Conservation (phyloP, 768 basidiomycete genomes). For the Leccinum disarticulatum region DNA sequence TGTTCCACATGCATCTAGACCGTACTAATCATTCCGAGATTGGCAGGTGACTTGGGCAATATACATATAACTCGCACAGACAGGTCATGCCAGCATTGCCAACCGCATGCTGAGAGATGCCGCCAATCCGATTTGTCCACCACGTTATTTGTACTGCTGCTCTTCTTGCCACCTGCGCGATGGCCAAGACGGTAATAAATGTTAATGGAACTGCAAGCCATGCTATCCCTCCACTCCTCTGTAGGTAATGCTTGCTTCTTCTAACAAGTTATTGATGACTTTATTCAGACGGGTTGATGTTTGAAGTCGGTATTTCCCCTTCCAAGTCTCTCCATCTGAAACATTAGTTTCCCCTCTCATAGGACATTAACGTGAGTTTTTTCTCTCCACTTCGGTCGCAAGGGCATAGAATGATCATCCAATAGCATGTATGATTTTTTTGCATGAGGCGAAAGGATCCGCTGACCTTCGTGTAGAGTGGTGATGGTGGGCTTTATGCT, state of each 20-base stretch:
- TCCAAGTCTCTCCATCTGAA: neutral
- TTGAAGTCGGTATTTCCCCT: conserved; percentile 42
- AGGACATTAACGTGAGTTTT: conserved; percentile 63
- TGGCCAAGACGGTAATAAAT: conserved; percentile 34
- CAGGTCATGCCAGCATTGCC: neutral
- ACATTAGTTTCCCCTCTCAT: neutral
- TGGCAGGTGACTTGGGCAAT: neutral
- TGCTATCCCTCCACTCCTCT: conserved; percentile 50
- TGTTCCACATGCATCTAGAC: neutral
- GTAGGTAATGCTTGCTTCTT: conserved; percentile 34
- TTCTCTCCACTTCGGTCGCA: neutral
- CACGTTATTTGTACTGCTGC: neutral
- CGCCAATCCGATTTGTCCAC: neutral
- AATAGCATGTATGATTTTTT: conserved; percentile 36
- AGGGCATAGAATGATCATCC: neutral
- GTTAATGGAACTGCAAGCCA: conserved; percentile 50
- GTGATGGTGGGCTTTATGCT: conserved; percentile 66
- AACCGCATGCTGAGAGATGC: conserved; percentile 13
- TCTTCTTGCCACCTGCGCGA: conserved; percentile 5
- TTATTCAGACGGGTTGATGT: conserved; percentile 53
- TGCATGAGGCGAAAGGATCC: neutral
- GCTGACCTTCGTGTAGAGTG: conserved; percentile 47
- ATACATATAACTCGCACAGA: neutral
- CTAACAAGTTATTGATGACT: neutral
- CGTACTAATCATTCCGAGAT: no score